Percentiles rank a stretch among this genome's conserved stretches.
Conservation (phyloP, 2,329 filamentous ascomycete genomes). For the Leptographium flavum region DNA sequence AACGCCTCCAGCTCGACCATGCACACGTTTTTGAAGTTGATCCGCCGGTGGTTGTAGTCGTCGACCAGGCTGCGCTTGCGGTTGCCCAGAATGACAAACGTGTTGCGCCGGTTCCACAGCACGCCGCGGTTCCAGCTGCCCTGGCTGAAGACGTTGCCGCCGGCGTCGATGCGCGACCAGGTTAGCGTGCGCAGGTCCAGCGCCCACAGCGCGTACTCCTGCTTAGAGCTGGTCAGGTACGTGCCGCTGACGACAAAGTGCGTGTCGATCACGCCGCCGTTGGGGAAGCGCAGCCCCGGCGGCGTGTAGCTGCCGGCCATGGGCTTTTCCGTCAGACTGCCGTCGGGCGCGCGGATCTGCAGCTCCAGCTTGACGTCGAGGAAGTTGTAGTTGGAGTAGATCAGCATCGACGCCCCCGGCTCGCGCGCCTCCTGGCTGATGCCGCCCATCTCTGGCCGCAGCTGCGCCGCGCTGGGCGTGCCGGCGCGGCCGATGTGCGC, state of each 20-base stretch:
- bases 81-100: conserved; percentile 90
- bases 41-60: conserved; percentile 93
- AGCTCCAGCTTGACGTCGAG: conserved; percentile 91
- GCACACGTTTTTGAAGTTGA: conserved; percentile 95
- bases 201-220: conserved; percentile 96
- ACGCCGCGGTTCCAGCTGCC: conserved; percentile 97
- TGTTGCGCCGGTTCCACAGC: conserved; percentile 83
- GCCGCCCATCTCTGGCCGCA: conserved; percentile 28
- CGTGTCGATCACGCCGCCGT: conserved; percentile 87
- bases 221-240: conserved; percentile 92
- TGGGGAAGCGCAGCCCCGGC: conserved; percentile 86
- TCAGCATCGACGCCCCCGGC: conserved; percentile 64
- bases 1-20: conserved; percentile 96
- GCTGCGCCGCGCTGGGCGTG: conserved; percentile 18
- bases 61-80: conserved; percentile 87
- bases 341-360: conserved; percentile 75
- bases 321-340: conserved; percentile 67
- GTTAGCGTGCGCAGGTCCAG: conserved; percentile 75
- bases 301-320: conserved; percentile 83
- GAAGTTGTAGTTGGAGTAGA: conserved; percentile 99
- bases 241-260: conserved; percentile 97
- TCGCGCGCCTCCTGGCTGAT: conserved; percentile 41
- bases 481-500: conserved; percentile 52
- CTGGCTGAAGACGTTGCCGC: conserved; percentile 85
- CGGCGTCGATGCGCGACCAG: conserved; percentile 93